Evolutionary conservation across 768 basidiomycete species (phyloP), one percentile per base, ranked within the genome.

Genomic region (Amanita pallidorosea): DNA sequence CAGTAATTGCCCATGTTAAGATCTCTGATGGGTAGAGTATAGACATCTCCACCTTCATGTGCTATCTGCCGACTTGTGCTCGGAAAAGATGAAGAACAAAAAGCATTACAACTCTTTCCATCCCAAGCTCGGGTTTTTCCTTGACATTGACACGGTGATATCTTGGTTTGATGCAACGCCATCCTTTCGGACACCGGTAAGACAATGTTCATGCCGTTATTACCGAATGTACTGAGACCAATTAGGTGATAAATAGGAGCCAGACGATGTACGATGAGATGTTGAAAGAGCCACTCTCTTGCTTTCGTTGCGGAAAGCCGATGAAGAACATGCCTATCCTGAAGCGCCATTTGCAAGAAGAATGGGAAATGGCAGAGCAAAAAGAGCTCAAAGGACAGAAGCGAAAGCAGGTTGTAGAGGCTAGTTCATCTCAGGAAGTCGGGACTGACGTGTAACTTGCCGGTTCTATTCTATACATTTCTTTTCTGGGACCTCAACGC

Each of bases 21-120:
- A 13, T 8, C 7, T 37, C 18, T 35, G 37, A 45, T 13, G n/a
- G 5, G 5, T 20, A 27, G 23, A 22, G 17, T 18, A 5, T 53
- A 89, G 88, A 53, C 89, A 92, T 62, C 53, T 92, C 2, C 89
- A 96, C 60, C 64, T 95, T 9, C 93, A 96, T 61, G 79, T 96
- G 47, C 66, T 96, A 35, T 92, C 91, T 3, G 73, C 78, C 4
- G 93, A 96, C 61, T 62, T 92, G 33, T 72, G 73, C 49, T 83
- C 84, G 0, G 73, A 78, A 7, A 68, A 66, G 47, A 65, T 94
- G 70, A 95, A 93, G 67, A 76, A 71, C 50, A 96, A 95, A 71
- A 88, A 85, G 60, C 93, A 96, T 57, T 88, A 90, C 66, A 93
- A 94, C 59, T 86, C 88, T 5, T 96, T 94, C 67, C 83, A 87